A percentile compares a stretch with the other conserved stretches of the same genome.
Conservation (phyloP, 495 filamentous ascomycete genomes). For the Trichoderma erinaceum region DNA sequence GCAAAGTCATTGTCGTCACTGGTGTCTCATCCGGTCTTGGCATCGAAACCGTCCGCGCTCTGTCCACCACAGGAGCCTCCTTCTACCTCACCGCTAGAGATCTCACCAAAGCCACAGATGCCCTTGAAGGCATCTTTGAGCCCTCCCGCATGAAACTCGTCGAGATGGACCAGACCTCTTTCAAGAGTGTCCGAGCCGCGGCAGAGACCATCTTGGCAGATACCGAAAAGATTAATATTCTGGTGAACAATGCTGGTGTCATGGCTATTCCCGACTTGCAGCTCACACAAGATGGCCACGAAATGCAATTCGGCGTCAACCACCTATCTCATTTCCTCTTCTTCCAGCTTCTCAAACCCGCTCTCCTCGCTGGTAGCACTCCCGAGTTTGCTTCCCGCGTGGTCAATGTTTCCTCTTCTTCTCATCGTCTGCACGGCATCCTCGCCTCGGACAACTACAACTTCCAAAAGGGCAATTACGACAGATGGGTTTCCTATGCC, state of each 20-base stretch:
- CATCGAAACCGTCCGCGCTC: constrained; percentile 37
- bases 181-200: constrained; percentile 45
- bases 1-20: constrained; percentile 40
- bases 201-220: constrained; percentile 39
- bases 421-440: constrained; percentile 37
- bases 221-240: constrained; percentile 50
- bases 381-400: constrained; percentile 23
- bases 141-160: constrained; percentile 32
- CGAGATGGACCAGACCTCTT: constrained; percentile 41
- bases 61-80: constrained; percentile 37
- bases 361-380: constrained; percentile 32
- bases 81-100: constrained; percentile 36
- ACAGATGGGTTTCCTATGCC: constrained; percentile 44
- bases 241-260: constrained; percentile 66
- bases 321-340: constrained; percentile 56
- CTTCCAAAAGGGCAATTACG: constrained; percentile 37
- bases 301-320: constrained; percentile 54
- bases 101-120: constrained; percentile 36
- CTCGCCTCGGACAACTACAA: constrained; percentile 45
- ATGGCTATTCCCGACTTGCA: constrained; percentile 45
- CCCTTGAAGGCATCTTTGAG: constrained; percentile 32
- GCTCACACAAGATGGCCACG: constrained; percentile 43
- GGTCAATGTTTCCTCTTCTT: constrained; percentile 36
- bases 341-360: constrained; percentile 47
- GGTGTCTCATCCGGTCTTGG: constrained; percentile 47